Conservation (phyloP, 306 rosid genomes). For the Begonia fuchsioides region DNA sequence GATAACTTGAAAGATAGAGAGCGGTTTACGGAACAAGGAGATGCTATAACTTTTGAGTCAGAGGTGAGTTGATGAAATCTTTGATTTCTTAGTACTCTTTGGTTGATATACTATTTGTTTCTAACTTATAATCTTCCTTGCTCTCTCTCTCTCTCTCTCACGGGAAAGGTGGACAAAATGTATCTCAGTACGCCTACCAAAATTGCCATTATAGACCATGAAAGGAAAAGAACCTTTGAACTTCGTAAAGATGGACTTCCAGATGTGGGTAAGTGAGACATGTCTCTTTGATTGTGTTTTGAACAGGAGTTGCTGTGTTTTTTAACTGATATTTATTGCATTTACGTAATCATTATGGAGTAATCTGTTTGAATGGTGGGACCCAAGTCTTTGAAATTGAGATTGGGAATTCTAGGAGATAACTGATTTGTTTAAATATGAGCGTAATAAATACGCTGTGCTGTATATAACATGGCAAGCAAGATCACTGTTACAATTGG, state of each 20-base stretch:
- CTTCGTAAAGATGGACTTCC: slow-evolving; percentile 96
- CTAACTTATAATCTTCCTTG: neutral
- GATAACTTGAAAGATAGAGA: slow-evolving; percentile 75
- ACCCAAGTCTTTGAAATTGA: no score
- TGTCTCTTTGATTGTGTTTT: neutral
- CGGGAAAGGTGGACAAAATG: slow-evolving; percentile 72
- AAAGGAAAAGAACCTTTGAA: no score
- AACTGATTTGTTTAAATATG: no score
- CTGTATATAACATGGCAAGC: no score
- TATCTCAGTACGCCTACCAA: slow-evolving; percentile 90
- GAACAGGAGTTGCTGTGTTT: neutral
- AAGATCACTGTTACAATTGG: no score
- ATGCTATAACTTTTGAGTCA: slow-evolving; percentile 91
- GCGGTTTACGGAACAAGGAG: slow-evolving; percentile 92
- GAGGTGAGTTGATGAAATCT: slow-evolving; percentile 38
- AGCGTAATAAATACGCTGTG: no score
- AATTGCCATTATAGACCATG: slow-evolving; percentile 92
- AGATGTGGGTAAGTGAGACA: slow-evolving; percentile 77
- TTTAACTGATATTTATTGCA: neutral
- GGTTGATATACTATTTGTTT: slow-evolving; percentile 1
- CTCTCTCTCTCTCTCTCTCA: slow-evolving; percentile 5
- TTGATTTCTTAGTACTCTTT: neutral
- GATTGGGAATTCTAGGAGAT: no score
- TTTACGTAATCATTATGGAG: neutral
- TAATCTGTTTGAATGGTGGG: no score